Percentiles rank a stretch among this genome's conserved stretches.
phyloP scores from a whole-genome alignment of 2,329 filamentous ascomycete genomes.

The Sarocladium kiliense region DNA sequence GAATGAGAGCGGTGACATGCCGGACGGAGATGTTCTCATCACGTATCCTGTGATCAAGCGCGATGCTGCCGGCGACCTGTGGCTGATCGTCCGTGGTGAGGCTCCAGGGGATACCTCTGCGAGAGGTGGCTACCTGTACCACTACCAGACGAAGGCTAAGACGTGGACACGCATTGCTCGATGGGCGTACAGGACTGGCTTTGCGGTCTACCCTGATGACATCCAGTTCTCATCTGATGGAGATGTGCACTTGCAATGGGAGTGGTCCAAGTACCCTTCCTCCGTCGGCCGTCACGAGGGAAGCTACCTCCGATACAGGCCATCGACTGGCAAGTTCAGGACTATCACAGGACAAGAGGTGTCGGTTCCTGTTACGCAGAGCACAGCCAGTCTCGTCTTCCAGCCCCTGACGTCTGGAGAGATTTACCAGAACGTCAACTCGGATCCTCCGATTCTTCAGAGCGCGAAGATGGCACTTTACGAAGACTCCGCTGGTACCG shows the following conservation, averaged over 20 bases:
- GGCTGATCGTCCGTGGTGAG: conserved; percentile 15
- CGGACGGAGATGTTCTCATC: conserved; percentile 15
- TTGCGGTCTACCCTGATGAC: conserved; percentile 21
- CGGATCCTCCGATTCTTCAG: conserved; percentile 15
- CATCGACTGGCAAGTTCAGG: conserved; percentile 15
- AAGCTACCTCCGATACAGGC: conserved; percentile 19
- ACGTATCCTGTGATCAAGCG: conserved; percentile 16
- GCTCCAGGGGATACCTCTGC: conserved; percentile 11
- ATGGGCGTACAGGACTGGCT: conserved; percentile 18
- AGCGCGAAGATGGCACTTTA: conserved; percentile 18
- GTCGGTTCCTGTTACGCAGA: conserved; percentile 13
- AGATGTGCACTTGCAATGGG: conserved; percentile 21
- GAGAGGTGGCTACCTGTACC: conserved; percentile 15
- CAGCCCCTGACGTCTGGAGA: conserved; percentile 18
- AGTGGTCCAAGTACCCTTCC: conserved; percentile 21
- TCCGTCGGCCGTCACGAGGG: conserved; percentile 20
- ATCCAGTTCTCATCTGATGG: conserved; percentile 21
- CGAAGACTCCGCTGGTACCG: conserved; percentile 13
- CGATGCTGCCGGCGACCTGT: conserved; percentile 14
- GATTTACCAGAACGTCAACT: conserved; percentile 15
- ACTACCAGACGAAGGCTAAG: conserved; percentile 12
- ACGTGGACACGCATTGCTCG: conserved; percentile 13
- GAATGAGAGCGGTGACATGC: conserved; percentile 17
- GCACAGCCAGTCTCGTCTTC: conserved; percentile 13
- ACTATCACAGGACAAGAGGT: conserved; percentile 13